phyloP scores from a whole-genome alignment of 495 filamentous ascomycete species.

The Pseudotulostoma volvatum region DNA sequence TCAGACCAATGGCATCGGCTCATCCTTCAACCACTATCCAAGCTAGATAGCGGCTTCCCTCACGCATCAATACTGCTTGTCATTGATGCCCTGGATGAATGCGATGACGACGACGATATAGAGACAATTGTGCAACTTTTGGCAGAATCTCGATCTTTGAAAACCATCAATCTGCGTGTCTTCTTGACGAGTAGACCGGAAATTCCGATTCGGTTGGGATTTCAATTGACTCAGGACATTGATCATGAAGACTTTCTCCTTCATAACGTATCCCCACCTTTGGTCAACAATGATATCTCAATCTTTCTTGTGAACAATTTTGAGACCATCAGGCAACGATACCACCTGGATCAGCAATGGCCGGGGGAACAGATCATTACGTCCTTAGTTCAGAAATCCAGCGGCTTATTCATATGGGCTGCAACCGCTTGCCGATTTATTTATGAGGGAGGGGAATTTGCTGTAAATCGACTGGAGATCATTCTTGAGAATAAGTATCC shows the following conservation, averaged over 20 bases:
- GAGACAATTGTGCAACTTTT: conserved; percentile 9
- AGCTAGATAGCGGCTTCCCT: neutral
- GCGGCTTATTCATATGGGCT: conserved; percentile 29
- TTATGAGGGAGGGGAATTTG: conserved; percentile 7
- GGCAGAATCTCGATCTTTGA: conserved; percentile 4
- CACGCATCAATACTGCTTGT: conserved; percentile 5
- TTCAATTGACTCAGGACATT: conserved; percentile 5
- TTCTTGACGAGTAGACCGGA: conserved; percentile 17
- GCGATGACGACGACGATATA: conserved; percentile 7
- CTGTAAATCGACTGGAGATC: conserved; percentile 10
- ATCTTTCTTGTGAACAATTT: conserved; percentile 4
- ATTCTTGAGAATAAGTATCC: conserved; percentile 9
- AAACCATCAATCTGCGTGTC: conserved; percentile 8
- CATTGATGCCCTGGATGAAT: conserved; percentile 13
- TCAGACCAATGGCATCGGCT: conserved; percentile 27
- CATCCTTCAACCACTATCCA: conserved; percentile 17
- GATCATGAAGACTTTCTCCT: conserved; percentile 9
- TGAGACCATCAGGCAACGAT: conserved; percentile 1
- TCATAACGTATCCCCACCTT: conserved; percentile 9
- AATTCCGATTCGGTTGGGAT: conserved; percentile 10
- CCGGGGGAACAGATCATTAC: conserved; percentile 14
- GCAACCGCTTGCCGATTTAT: conserved; percentile 27
- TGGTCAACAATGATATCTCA: conserved; percentile 7
- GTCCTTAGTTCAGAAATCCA: conserved; percentile 20
- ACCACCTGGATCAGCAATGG: conserved; percentile 13